Evolutionary conservation across 2,329 filamentous ascomycete genomes (phyloP), one percentile per base, ranked within the genome.

Genomic region (Colletotrichum lindemuthianum): DNA sequence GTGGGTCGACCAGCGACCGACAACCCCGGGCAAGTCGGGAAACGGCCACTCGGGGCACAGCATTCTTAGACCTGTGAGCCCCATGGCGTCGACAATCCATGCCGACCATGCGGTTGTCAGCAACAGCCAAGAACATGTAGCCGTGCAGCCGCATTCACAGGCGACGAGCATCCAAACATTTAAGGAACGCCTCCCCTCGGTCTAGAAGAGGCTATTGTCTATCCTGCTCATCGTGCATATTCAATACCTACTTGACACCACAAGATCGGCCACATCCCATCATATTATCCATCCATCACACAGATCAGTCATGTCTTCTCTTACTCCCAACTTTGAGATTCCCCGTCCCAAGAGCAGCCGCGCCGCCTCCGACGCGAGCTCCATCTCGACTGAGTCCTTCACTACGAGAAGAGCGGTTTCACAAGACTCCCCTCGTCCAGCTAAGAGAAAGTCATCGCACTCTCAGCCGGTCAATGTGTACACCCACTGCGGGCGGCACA

Each of bases 401-500:
- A 66, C 69, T 54, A 75, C 45, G 44, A 65, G 58, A 45, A 56
- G 58, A 16, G 61, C 61, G 33, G 58, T 65, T 11, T 61, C 61
- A 5, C 59, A 68, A 6, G 63, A 66, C 54, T 54, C 59, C 12
- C 59, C 63, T 36, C 59, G 63, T 33, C 49, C 72, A 15, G 70
- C 72, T 43, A 70, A 70, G 47, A 70, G 75, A 61, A 77, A 74
- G 60, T 69, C 71, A 6, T 70, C 76, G 15, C 75, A 76, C 65
- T 67, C 78, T 76, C 16, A 61, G 51, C 78, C 76, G 8, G 78
- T 81, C 68, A 86, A 86, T 66, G 78, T 82, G 45, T 79, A 85
- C 73, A 86, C 83, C 40, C 82, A 84, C 63, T 86, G 84, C 66
- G 84, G 84, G 12, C 78, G 84, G 12, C 84, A 86, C 72, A 82